Evolutionary conservation across 257 asterid genomes (phyloP), one percentile per base, ranked within the genome.

Genomic region (Marsdenia floribunda): DNA sequence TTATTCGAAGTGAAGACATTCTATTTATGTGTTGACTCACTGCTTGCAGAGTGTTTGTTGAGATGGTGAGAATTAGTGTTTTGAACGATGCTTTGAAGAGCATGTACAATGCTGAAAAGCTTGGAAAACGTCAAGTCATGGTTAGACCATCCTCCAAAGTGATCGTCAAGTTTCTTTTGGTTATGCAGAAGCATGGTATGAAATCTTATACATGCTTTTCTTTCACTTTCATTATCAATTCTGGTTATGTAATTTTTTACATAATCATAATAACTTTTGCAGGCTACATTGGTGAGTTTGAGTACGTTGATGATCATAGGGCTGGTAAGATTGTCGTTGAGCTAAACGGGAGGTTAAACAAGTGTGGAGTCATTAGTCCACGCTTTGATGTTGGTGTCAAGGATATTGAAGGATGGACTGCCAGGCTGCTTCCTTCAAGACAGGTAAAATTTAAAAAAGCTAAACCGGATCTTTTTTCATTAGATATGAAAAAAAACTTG

Each of bases 71-170:
- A 72, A 69, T 82, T 37, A 82, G 85, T 52, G 85, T 82, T 37
- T 44, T 82, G 80, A 78, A 74, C 54, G 85, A 81, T 71, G 85
- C 85, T 47, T 80, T 81, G 21, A 81, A 81, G 80, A 77, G 85
- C 77, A 81, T 81, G 85, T 81, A 81, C 75, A 81, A 81, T 78
- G 85, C 82, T 10, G 85, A 81, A 68, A 81, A 81, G 74, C 47
- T 82, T 40, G 85, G 85, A n/a, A 81, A 81, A 80, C 79, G 82
- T 70, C 85, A 81, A 71, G 85, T 81, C 80, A 81, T 81, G 85
- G 49, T 81, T 49, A 74, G 85, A 74, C 85, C 85, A 11, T 82
- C 85, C 1, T 82, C 85, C 5, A 82, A 82, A 66, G 85, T 82
- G 66, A 75, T 82, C 12, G 75, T 82, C 82, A 82, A 82, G 82